These are phyloP conservation scores for Paecilomyces niveus DNA, from an alignment of 2,329 filamentous ascomycete genomes.

Conservation along the genomic window DNA sequence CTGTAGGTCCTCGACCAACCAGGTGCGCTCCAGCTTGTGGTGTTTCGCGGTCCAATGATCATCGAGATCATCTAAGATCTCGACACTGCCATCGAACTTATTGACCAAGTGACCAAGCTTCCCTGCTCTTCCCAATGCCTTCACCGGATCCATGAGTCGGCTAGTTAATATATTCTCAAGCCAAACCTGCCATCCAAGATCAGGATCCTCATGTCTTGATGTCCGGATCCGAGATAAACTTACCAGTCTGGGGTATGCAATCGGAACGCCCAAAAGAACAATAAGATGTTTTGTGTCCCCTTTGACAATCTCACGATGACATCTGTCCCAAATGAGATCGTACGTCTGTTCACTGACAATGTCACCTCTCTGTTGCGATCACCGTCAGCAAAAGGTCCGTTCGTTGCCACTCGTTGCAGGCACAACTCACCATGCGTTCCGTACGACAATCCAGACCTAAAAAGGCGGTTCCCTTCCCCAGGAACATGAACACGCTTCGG, in stretches of 20 bases:
- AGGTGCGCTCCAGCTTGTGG: slow-evolving; percentile 83
- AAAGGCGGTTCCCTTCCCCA: slow-evolving; percentile 73
- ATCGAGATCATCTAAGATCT: slow-evolving; percentile 85
- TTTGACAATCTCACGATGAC: slow-evolving; percentile 72
- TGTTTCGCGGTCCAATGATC: slow-evolving; percentile 97
- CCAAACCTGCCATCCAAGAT: slow-evolving; percentile 48
- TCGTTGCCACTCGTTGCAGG: not conserved
- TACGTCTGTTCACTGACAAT: slow-evolving; percentile 76
- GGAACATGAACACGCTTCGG: slow-evolving; percentile 74
- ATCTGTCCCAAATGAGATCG: slow-evolving; percentile 77
- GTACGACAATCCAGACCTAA: slow-evolving; percentile 87
- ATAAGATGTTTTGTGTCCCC: slow-evolving; percentile 85
- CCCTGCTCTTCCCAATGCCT: slow-evolving; percentile 76
- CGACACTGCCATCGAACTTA: slow-evolving; percentile 83
- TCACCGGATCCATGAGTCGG: slow-evolving; percentile 77
- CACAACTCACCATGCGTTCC: slow-evolving; percentile 60
- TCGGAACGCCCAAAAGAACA: slow-evolving; percentile 75
- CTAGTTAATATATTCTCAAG: slow-evolving; percentile 70
- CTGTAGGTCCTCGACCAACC: slow-evolving; percentile 84
- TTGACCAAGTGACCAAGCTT: slow-evolving; percentile 74
- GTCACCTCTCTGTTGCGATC: slow-evolving; percentile 52
- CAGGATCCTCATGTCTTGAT: slow-evolving; percentile 32
- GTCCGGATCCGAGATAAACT: slow-evolving; percentile 29
- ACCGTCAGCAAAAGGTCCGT: slow-evolving; percentile 14
- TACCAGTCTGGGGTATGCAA: slow-evolving; percentile 71